Evolutionary conservation across 495 filamentous ascomycete genomes (phyloP).

Genomic region (Pyrenula aspistea): DNA sequence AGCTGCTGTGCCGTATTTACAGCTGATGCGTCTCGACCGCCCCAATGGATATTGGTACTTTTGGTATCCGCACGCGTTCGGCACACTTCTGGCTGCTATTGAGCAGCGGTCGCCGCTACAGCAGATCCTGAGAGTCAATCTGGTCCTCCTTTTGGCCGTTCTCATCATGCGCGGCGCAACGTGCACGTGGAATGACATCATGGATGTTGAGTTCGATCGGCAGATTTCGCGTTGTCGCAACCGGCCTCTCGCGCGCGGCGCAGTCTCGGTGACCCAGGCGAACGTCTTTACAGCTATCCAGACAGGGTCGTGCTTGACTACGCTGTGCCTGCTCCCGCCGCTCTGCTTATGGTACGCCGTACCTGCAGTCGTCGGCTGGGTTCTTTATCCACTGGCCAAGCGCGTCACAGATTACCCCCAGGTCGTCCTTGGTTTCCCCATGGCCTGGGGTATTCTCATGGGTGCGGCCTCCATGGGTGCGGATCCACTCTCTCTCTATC

Average conservation of each 20-base stretch:
- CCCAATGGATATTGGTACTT: neutral
- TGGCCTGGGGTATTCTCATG: constrained; percentile 17
- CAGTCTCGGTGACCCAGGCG: constrained; percentile 19
- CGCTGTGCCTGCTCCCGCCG: constrained; percentile 3
- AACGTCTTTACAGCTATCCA: constrained; percentile 16
- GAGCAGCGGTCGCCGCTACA: neutral
- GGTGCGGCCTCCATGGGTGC: constrained; percentile 5
- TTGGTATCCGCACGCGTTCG: neutral
- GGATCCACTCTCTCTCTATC: constrained; percentile 5
- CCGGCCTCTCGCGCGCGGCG: constrained; percentile 34
- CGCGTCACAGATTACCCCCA: constrained; percentile 21
- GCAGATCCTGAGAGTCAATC: neutral
- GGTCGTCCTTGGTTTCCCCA: constrained; percentile 16
- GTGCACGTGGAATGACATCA: constrained; percentile 33
- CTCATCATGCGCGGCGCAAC: constrained; percentile 18
- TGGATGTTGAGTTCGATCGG: constrained; percentile 29
- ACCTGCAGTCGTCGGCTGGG: constrained; percentile 1
- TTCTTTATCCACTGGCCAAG: constrained; percentile 20
- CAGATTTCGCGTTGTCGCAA: constrained; percentile 21
- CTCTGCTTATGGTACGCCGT: constrained; percentile 1
- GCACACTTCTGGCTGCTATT: neutral
- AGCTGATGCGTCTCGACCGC: neutral
- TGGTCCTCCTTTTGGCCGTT: neutral
- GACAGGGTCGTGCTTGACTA: neutral
- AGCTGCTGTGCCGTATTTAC: neutral